Percentiles rank a stretch among this genome's conserved stretches.
These are phyloP conservation scores for Coelastrella sp. DNA, from an alignment of 139 green algal species.

Conservation along the genomic window DNA sequence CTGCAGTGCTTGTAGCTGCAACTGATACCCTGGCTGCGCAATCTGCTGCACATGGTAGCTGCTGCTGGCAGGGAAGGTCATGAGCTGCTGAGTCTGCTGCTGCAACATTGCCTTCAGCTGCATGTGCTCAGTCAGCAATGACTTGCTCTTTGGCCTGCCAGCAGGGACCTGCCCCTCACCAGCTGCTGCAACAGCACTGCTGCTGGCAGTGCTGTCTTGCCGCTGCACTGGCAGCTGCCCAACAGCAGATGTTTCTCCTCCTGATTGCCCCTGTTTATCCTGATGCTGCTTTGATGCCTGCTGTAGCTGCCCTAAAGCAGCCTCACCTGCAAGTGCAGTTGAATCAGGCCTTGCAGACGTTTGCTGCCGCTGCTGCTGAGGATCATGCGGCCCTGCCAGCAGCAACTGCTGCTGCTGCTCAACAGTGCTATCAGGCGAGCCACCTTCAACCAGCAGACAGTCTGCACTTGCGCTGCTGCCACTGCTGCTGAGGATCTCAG, in stretches of 20 bases:
- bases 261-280: not conserved
- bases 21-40: not conserved
- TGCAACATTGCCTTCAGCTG: constrained; percentile 31
- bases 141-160: constrained; percentile 17
- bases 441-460: not conserved
- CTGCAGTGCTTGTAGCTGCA: constrained; percentile 25
- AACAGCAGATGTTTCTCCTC: not conserved
- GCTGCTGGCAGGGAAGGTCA: not conserved
- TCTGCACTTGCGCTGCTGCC: not conserved
- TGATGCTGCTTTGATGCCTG: not conserved
- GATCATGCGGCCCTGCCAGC: not conserved
- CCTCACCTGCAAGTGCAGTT: not conserved
- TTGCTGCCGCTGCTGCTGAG: not conserved
- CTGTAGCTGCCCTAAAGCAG: not conserved
- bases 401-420: constrained; percentile 2
- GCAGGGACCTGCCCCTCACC: not conserved
- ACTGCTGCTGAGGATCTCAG: not conserved
- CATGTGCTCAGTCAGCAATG: constrained; percentile 38
- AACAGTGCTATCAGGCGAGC: not conserved
- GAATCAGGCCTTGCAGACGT: not conserved
- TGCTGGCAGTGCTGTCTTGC: not conserved
- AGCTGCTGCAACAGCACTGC: not conserved
- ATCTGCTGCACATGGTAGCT: not conserved
- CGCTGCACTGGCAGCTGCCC: not conserved
- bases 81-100: constrained; percentile 31